Conservation (phyloP, 192 early-diverging fungal genomes). For the Diversispora epigaea region DNA sequence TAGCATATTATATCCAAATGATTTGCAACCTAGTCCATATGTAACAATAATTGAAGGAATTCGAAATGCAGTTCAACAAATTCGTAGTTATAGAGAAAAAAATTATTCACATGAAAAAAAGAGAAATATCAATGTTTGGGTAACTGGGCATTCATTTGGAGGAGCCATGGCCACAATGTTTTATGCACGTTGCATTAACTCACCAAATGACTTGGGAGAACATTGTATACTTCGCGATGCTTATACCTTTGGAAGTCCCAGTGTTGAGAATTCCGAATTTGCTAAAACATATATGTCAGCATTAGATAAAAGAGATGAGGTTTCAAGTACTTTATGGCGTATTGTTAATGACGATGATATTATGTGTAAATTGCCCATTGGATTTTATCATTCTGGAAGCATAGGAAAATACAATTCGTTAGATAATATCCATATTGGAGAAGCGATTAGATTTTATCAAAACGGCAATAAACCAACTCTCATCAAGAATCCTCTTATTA, state of each 20-base stretch:
- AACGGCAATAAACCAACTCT: not conserved
- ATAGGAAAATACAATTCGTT: conserved; percentile 9
- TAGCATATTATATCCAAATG: conserved; percentile 46
- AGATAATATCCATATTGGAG: conserved; percentile 6
- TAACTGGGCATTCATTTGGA: conserved; percentile 51
- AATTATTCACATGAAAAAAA: not conserved
- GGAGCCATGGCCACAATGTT: conserved; percentile 46
- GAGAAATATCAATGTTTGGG: conserved; percentile 49
- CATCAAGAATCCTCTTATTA: not conserved
- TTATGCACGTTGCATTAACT: conserved; percentile 47
- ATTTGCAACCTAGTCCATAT: conserved; percentile 40
- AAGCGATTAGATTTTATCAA: conserved; percentile 20
- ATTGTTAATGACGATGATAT: conserved; percentile 51
- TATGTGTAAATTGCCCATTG: conserved; percentile 45
- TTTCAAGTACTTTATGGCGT: conserved; percentile 43
- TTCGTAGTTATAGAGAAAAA: conserved; percentile 29
- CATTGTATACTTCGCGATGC: conserved; percentile 32
- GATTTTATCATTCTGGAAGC: conserved; percentile 35
- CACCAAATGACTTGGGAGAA: conserved; percentile 27
- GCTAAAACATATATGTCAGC: conserved; percentile 41
- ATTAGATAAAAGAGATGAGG: conserved; percentile 24
- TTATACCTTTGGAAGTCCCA: conserved; percentile 52
- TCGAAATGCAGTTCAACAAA: conserved; percentile 22
- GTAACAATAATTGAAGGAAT: conserved; percentile 48
- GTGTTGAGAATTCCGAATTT: conserved; percentile 49